A percentile compares a stretch with the other conserved stretches of the same genome.
Evolutionary conservation across 2,329 filamentous ascomycete species (phyloP).

Genomic region (Fusarium longipes): DNA sequence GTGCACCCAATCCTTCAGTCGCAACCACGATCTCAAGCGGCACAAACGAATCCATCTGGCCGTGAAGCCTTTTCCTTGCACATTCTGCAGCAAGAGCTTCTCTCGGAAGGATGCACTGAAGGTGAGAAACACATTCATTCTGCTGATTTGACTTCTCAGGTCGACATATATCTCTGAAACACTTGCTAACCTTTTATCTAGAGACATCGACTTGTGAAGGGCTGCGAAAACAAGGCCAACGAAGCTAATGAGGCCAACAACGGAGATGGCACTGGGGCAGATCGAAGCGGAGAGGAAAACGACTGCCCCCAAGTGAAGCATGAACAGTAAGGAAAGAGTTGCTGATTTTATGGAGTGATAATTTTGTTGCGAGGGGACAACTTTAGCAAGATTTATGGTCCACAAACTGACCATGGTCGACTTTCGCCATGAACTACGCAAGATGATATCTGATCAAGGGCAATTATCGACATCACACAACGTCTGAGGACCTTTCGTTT

Average conservation of each 20-base stretch:
- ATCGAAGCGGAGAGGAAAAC: constrained; percentile 44
- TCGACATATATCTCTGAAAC: background rate
- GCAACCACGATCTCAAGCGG: constrained; percentile 95
- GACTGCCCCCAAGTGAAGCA: constrained; percentile 40
- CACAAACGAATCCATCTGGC: constrained; percentile 96
- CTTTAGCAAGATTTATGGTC: constrained; percentile 3
- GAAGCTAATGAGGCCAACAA: constrained; percentile 45
- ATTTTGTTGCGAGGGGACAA: constrained; percentile 25
- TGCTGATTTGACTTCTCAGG: background rate
- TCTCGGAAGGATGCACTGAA: constrained; percentile 96
- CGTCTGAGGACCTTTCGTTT: too few relatives aligned
- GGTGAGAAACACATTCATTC: constrained; percentile 66
- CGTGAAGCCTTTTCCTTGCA: constrained; percentile 95
- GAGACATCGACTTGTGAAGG: constrained; percentile 73
- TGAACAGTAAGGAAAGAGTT: constrained; percentile 30
- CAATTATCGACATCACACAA: background rate
- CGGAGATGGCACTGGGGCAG: constrained; percentile 38
- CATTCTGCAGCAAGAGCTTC: constrained; percentile 94
- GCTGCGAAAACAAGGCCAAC: constrained; percentile 60
- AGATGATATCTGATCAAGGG: constrained; percentile 11
- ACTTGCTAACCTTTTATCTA: constrained; percentile 49
- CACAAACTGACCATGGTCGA: constrained; percentile 3
- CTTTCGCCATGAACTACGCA: background rate
- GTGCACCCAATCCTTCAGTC: constrained; percentile 92
- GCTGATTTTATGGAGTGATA: constrained; percentile 23